Evolutionary conservation across 2,329 filamentous ascomycete species (phyloP).

Genomic region (Alternaria incomplexa): DNA sequence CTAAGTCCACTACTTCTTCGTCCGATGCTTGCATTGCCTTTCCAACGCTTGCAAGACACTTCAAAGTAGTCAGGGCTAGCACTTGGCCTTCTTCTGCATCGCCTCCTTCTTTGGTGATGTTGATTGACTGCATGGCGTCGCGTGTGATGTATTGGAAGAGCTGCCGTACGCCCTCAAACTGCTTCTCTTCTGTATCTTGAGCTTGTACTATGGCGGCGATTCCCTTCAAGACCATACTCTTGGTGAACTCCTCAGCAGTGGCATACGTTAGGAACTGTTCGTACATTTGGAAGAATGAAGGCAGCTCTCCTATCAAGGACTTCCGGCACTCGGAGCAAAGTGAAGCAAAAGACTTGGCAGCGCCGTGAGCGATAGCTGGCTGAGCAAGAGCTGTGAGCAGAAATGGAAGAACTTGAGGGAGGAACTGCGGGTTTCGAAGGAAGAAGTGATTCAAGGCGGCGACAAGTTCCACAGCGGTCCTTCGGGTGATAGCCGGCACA

Average conservation of each 20-base stretch:
- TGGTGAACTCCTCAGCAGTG: constrained; percentile 71
- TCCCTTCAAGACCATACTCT: constrained; percentile 75
- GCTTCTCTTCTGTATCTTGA: constrained; percentile 63
- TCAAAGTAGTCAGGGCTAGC: constrained; percentile 61
- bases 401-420: constrained; percentile 75
- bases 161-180: constrained; percentile 61
- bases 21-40: constrained; percentile 73
- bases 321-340: constrained; percentile 78
- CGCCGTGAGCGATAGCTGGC: constrained; percentile 66
- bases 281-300: constrained; percentile 75
- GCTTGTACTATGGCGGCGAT: constrained; percentile 80
- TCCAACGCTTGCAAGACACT: constrained; percentile 73
- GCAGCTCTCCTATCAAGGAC: constrained; percentile 70
- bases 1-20: constrained; percentile 72
- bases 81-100: constrained; percentile 52
- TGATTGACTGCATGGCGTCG: constrained; percentile 59
- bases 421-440: constrained; percentile 68
- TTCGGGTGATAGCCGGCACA: constrained; percentile 68
- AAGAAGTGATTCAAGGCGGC: constrained; percentile 80
- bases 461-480: constrained; percentile 73
- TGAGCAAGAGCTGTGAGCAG: constrained; percentile 74
- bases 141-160: constrained; percentile 67
- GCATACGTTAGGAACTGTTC: constrained; percentile 64
- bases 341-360: constrained; percentile 75
- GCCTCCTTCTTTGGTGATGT: constrained; percentile 38